Conservation (phyloP, 495 filamentous ascomycete genomes). For the Hyaloscypha variabilis region DNA sequence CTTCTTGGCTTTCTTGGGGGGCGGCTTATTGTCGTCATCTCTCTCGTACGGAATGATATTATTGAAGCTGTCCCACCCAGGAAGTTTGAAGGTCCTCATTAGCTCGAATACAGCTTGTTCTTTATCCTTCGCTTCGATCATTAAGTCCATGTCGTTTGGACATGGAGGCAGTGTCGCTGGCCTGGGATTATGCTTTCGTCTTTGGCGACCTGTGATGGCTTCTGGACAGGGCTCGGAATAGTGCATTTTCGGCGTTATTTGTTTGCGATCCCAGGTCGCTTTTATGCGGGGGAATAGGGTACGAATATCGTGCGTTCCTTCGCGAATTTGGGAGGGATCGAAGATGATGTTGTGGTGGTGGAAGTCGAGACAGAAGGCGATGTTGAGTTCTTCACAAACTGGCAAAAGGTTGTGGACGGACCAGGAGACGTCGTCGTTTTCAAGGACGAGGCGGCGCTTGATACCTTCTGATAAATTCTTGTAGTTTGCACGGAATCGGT, state of each 20-base stretch:
- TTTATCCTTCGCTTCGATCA: conserved; percentile 99
- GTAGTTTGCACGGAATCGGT: conserved; percentile 84
- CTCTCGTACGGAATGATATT: conserved; percentile 79
- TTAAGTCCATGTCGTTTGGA: conserved; percentile 80
- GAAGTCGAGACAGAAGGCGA: conserved; percentile 76
- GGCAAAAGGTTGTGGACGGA: conserved; percentile 90
- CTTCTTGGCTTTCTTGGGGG: conserved; percentile 52
- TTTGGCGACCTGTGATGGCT: conserved; percentile 74
- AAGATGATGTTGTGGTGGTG: conserved; percentile 97
- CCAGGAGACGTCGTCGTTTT: conserved; percentile 93
- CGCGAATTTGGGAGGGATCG: conserved; percentile 68
- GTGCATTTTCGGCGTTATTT: conserved; percentile 94
- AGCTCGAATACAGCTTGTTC: conserved; percentile 96
- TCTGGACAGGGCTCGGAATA: conserved; percentile 80
- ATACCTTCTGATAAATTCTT: conserved; percentile 63
- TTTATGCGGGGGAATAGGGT: conserved; percentile 71
- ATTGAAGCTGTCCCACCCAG: conserved; percentile 72
- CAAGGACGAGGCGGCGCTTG: conserved; percentile 83
- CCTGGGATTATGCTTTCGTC: conserved; percentile 82
- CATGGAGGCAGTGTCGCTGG: conserved; percentile 83
- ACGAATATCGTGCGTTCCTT: conserved; percentile 84
- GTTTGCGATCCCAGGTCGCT: conserved; percentile 84
- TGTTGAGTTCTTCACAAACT: conserved; percentile 77
- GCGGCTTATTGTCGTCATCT: conserved; percentile 74
- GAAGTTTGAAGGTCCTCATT: conserved; percentile 83